Evolutionary conservation across 441 rosid species (phyloP), one percentile per base, ranked within the genome.

Genomic region (Adansonia madagascariensis): DNA sequence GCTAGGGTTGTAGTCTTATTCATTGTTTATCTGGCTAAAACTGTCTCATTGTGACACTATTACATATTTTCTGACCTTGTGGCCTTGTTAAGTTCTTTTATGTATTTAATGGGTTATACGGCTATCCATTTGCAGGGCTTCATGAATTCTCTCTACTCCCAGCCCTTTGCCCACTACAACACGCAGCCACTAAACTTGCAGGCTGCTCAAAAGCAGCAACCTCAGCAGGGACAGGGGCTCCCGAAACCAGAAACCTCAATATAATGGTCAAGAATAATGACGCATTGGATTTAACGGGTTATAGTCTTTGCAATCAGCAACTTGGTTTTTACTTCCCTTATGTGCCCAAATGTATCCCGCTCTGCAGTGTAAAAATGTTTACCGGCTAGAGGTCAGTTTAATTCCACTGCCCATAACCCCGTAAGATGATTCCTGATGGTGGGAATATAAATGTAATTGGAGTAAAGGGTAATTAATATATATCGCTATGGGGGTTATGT

Each of bases 111-210:
- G 44, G 31, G 44, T 72, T 27, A 31, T 77, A 41, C n/a, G 12
- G 59, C 20, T 46, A 60, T 67, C 20, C 56, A 1, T 74, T 22
- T 83, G 80, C 93, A 97, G 98, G 98, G 98, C 9, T 83, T 93
- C 82, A 89, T 91, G 86, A 91, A 89, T 83, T 91, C 98, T 64
- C 97, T 94, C 49, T 94, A 94, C 87, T 94, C 98, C 61, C 98
- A 97, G 85, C 93, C 97, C 44, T 97, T 93, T 72, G 63, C 89
- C 61, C 97, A 88, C 76, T 93, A 92, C 90, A 91, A 87, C 86
- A 85, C 91, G 8, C 95, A 91, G 84, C 96, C 95, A 7, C 76
- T 83, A 71, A 92, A 90, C 79, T 78, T 92, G 84, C 92, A 89
- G 73, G 85, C 90, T 66, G 72, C 90, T 31, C 97, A 89, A 52